phyloP scores from a whole-genome alignment of 108 stramenopile genomes.

The Cyclotella cryptica region DNA sequence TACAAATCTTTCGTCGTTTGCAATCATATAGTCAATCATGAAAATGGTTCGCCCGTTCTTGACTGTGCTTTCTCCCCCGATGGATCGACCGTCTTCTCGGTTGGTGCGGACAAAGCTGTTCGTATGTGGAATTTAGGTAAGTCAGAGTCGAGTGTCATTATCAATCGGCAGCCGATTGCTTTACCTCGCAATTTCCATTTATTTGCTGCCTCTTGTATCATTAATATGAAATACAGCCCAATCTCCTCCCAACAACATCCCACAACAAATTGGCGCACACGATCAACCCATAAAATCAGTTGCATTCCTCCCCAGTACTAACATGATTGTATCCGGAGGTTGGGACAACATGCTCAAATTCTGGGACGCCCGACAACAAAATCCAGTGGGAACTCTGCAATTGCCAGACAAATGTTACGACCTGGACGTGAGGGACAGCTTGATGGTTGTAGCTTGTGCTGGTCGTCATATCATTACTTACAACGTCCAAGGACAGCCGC shows the following conservation, averaged over 20 bases:
- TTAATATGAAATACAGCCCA: conserved; percentile 45
- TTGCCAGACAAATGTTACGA: conserved; percentile 88
- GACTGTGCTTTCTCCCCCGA: conserved; percentile 78
- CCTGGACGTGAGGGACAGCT: conserved; percentile 82
- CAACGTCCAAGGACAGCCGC: conserved; percentile 77
- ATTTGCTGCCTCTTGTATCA: background rate
- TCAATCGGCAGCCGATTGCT: conserved; percentile 22
- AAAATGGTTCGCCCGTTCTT: conserved; percentile 69
- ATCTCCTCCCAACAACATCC: conserved; percentile 61
- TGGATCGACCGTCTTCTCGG: conserved; percentile 82
- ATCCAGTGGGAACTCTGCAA: conserved; percentile 75
- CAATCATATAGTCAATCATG: conserved; percentile 69
- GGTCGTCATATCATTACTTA: conserved; percentile 82
- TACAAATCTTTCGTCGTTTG: background rate
- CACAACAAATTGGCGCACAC: conserved; percentile 90
- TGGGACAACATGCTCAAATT: conserved; percentile 89
- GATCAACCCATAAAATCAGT: conserved; percentile 82
- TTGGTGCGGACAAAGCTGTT: conserved; percentile 83
- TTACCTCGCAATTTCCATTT: background rate
- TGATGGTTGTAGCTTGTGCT: conserved; percentile 89
- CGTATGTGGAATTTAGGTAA: conserved; percentile 76
- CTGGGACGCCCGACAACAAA: conserved; percentile 89
- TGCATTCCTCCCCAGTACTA: conserved; percentile 64
- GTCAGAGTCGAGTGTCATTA: background rate
- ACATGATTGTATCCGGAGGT: conserved; percentile 81